Percentiles rank a stretch among this genome's conserved stretches.
These are phyloP conservation scores for Erythrobasidium yunnanense DNA, from an alignment of 768 basidiomycete species.

Conservation along the genomic window DNA sequence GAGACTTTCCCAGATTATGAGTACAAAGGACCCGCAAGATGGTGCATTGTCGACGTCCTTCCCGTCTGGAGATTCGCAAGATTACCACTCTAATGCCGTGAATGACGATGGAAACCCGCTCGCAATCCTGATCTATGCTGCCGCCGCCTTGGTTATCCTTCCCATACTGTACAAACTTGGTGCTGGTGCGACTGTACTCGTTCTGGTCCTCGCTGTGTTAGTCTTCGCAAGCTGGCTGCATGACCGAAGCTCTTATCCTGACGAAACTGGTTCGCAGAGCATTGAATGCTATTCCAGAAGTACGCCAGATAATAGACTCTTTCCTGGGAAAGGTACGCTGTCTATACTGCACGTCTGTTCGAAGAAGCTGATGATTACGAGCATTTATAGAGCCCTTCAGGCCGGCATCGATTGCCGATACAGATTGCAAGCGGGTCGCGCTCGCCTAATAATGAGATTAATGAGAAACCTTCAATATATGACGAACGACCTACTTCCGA, in stretches of 20 bases:
- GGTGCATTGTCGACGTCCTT: too few species aligned
- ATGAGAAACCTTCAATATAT: neutral
- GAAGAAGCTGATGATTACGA: neutral
- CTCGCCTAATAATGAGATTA: neutral
- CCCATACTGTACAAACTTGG: constrained; percentile 19
- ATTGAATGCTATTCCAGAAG: constrained; percentile 11
- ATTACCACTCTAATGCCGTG: too few species aligned
- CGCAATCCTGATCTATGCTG: too few species aligned
- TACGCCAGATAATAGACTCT: constrained; percentile 12
- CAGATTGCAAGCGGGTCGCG: neutral
- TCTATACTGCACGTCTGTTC: neutral
- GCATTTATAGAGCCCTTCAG: neutral
- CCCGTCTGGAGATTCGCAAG: too few species aligned
- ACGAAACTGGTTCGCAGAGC: too few species aligned
- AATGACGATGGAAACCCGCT: too few species aligned
- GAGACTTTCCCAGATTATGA: too few species aligned
- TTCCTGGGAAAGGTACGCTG: constrained; percentile 7
- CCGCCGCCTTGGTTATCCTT: neutral
- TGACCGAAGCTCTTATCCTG: too few species aligned
- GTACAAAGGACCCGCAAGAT: too few species aligned
- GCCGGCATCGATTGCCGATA: neutral
- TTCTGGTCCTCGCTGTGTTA: constrained; percentile 16
- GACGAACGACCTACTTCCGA: neutral
- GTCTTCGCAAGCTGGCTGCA: constrained; percentile 4
- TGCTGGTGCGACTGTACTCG: neutral